phyloP scores from a whole-genome alignment of 2,329 filamentous ascomycete genomes.

The Phialophora chinensis region DNA sequence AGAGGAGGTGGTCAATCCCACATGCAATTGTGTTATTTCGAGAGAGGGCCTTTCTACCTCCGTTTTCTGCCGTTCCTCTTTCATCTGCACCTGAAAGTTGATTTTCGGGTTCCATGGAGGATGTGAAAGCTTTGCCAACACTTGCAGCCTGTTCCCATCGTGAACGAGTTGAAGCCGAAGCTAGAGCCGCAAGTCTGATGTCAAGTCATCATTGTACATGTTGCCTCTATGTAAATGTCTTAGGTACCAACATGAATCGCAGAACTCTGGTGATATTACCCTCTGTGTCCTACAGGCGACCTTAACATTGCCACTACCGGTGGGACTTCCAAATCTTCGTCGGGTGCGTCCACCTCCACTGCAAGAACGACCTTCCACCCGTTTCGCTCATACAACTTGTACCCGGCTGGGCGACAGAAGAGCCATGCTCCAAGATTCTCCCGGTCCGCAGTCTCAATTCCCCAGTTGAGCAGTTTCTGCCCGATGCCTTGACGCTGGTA shows the following conservation, averaged over 20 bases:
- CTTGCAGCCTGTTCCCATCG: too few species aligned
- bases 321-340: constrained; percentile 27
- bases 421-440: constrained; percentile 36
- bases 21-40: too few species aligned
- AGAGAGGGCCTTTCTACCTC: too few species aligned
- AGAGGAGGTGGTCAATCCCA: too few species aligned
- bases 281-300: constrained; percentile 13
- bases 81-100: too few species aligned
- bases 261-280: not conserved
- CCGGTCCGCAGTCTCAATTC: constrained; percentile 30
- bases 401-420: constrained; percentile 33
- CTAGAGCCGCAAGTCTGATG: not conserved
- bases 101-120: too few species aligned
- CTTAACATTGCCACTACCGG: constrained; percentile 33
- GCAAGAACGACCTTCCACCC: constrained; percentile 29
- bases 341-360: constrained; percentile 19
- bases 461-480: constrained; percentile 34
- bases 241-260: too few species aligned
- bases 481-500: constrained; percentile 35
- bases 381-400: constrained; percentile 30
- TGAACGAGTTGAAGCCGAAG: not conserved
- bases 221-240: not conserved
- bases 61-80: too few species aligned
- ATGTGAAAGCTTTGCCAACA: too few species aligned
- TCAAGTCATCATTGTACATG: not conserved